Percentiles rank a stretch among this genome's conserved stretches.
phyloP scores from a whole-genome alignment of 2,329 filamentous ascomycete genomes.

The Penicillium sp. region DNA sequence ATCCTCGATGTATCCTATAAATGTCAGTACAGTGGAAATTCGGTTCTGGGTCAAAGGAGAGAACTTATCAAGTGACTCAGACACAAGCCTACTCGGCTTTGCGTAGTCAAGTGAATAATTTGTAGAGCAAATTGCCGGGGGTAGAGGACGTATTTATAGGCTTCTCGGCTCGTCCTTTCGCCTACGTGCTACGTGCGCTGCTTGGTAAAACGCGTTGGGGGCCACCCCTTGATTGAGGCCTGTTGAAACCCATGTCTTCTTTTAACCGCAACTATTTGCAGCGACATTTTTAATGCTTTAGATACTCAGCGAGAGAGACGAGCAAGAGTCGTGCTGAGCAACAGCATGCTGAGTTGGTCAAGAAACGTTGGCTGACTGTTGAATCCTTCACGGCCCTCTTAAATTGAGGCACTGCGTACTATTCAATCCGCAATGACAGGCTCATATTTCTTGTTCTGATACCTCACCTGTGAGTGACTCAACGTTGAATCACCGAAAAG shows the following conservation, averaged over 20 bases:
- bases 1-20: too few relatives aligned
- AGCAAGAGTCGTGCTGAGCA: too few relatives aligned
- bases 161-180: neutral
- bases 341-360: too few relatives aligned
- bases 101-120: neutral
- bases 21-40: too few relatives aligned
- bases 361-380: neutral
- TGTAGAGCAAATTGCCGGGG: neutral
- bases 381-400: neutral
- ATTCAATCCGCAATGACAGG: neutral
- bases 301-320: neutral
- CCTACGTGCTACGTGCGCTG: neutral
- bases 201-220: neutral
- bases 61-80: neutral
- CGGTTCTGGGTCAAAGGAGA: too few relatives aligned
- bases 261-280: neutral
- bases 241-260: neutral
- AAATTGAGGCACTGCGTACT: neutral
- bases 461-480: neutral
- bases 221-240: neutral
- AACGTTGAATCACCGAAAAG: neutral
- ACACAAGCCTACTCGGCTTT: neutral
- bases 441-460: neutral
- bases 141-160: conserved; percentile 3
- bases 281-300: neutral